These are phyloP conservation scores for Xylaria arbuscula DNA, from an alignment of 2,329 filamentous ascomycete genomes.

Conservation along the genomic window DNA sequence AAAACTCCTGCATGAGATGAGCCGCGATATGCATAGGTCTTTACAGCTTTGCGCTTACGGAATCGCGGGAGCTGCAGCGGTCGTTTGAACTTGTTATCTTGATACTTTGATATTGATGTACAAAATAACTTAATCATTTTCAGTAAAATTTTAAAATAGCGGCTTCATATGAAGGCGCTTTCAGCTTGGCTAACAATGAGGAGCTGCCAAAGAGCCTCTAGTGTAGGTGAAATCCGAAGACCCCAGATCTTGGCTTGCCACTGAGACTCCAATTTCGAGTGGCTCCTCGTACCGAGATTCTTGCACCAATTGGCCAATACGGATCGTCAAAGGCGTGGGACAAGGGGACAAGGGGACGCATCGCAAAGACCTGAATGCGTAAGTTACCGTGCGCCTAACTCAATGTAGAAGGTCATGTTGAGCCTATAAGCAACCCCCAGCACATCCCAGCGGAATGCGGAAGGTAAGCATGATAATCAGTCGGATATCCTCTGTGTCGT, in stretches of 20 bases:
- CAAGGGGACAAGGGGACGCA: background rate
- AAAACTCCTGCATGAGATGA: too few relatives aligned
- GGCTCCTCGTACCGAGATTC: slow-evolving; percentile 7
- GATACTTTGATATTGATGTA: too few relatives aligned
- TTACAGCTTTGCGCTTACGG: too few relatives aligned
- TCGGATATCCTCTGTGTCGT: slow-evolving; percentile 16
- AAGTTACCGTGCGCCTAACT: slow-evolving; percentile 24
- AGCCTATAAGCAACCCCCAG: slow-evolving; percentile 23
- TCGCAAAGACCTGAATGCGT: slow-evolving; percentile 21
- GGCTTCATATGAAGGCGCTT: background rate
- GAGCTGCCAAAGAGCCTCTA: slow-evolving; percentile 22
- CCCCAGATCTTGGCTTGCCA: slow-evolving; percentile 37
- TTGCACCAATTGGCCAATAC: slow-evolving; percentile 26
- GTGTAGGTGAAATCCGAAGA: slow-evolving; percentile 7
- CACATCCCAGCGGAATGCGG: slow-evolving; percentile 31
- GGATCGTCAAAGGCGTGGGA: slow-evolving; percentile 4
- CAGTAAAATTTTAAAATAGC: too few relatives aligned
- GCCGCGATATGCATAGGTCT: too few relatives aligned
- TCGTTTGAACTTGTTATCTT: too few relatives aligned
- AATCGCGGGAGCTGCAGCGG: too few relatives aligned
- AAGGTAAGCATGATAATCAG: slow-evolving; percentile 33
- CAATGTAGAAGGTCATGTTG: slow-evolving; percentile 33
- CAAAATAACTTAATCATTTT: too few relatives aligned
- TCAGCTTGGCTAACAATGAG: background rate
- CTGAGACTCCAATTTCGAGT: slow-evolving; percentile 17